A percentile compares a stretch with the other conserved stretches of the same genome.
phyloP scores from a whole-genome alignment of 345 rosid species.

The Orychophragmus violaceus region DNA sequence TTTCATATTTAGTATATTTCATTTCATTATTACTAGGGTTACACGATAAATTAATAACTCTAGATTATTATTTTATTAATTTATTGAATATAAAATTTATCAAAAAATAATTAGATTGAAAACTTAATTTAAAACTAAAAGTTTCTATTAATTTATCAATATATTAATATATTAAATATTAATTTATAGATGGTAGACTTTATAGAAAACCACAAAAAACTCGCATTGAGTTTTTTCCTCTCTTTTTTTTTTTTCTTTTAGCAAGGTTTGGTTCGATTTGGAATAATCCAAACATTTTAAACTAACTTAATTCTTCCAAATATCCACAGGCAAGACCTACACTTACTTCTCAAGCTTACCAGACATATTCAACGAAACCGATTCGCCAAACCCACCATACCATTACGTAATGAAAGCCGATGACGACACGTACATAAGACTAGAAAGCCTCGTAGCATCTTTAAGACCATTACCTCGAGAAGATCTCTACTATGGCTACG shows the following conservation, averaged over 20 bases:
- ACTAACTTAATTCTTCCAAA: not conserved
- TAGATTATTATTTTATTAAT: too few relatives aligned
- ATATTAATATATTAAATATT: too few relatives aligned
- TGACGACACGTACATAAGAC: constrained; percentile 63
- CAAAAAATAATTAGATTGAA: too few relatives aligned
- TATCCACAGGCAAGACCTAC: constrained; percentile 51
- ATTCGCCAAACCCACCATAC: constrained; percentile 48
- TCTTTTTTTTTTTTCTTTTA: not conserved
- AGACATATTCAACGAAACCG: constrained; percentile 39
- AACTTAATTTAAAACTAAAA: too few relatives aligned
- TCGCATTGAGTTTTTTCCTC: too few relatives aligned
- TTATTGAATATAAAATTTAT: too few relatives aligned
- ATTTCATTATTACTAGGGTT: not conserved
- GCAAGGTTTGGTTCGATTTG: not conserved
- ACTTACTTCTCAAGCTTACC: constrained; percentile 77
- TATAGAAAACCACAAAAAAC: too few relatives aligned
- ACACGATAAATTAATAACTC: too few relatives aligned
- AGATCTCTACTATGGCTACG: constrained; percentile 80
- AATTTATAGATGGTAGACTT: too few relatives aligned
- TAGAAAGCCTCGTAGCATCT: constrained; percentile 49
- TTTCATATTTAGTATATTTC: not conserved
- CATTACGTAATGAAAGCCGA: constrained; percentile 84
- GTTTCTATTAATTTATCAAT: too few relatives aligned
- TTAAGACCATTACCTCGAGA: constrained; percentile 61
- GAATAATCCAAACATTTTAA: not conserved